Evolutionary conservation across 1,284 basidiomycete species (phyloP), one percentile per base, ranked within the genome.

Genomic region (Apiotrichum sp.): DNA sequence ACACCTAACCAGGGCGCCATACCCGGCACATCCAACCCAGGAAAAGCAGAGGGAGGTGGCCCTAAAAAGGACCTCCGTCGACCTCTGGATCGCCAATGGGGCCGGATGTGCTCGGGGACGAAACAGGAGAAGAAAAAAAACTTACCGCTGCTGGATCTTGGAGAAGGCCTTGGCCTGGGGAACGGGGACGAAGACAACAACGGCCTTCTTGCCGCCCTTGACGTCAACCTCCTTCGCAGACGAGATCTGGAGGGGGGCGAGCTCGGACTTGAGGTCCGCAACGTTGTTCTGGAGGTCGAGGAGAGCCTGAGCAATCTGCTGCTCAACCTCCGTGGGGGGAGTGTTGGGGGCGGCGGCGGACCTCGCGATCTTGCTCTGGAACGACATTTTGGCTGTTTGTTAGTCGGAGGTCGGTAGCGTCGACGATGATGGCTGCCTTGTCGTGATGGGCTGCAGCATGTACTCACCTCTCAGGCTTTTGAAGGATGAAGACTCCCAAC

Each of bases 161-260:
- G 89, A 91, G 88, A 95, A 99, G 45, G 95, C 96, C 83, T 97
- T 98, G 79, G 96, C 79, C 80, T 95, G 91, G 69, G 95, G 93
- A 59, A 97, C 88, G 63, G 96, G 96, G 57, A 98, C 93, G 73
- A 99, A 99, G 79, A 99, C 82, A 65, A 98, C 92, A 70, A 98
- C 95, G 53, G 96, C 96, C 83, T 98, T 98, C 84, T 97, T 98
- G 74, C 92, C 93, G 68, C 95, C 96, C 76, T 93, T 93, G 71
- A 98, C 95, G 77, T 99, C 96, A 71, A 99, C 88, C 81, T 99
- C 96, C 74, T 91, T 91, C 62, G 95, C 96, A 67, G 93, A 89
- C 68, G 92, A 95, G 80, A 99, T 96, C 78, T 98, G 93, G 65
- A 99, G 85, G 64, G 88, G 86, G 58, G 93, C 86, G 62, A 99